phyloP scores from a whole-genome alignment of 495 filamentous ascomycete genomes.

The Podospora bellae-mahoneyi region DNA sequence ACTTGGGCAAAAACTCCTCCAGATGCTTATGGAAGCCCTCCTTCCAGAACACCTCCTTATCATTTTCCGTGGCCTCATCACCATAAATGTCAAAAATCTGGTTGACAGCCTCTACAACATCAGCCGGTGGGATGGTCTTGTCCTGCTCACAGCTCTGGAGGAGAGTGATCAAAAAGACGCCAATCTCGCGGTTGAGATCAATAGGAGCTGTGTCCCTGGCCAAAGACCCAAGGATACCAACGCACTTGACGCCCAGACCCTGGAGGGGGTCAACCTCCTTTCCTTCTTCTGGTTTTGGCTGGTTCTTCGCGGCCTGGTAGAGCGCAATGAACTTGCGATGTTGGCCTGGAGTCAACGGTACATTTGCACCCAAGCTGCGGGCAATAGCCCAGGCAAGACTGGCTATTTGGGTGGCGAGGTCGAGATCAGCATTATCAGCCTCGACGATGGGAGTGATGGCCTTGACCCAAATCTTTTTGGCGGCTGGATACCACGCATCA shows the following conservation, averaged over 20 bases:
- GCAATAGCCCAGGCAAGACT: constrained; percentile 62
- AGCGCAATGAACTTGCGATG: constrained; percentile 59
- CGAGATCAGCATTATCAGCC: constrained; percentile 56
- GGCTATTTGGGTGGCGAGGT: constrained; percentile 54
- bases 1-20: constrained; percentile 47
- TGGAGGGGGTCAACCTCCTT: constrained; percentile 46
- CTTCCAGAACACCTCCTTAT: constrained; percentile 59
- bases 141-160: constrained; percentile 38
- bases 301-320: constrained; percentile 50
- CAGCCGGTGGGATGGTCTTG: constrained; percentile 38
- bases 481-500: constrained; percentile 46
- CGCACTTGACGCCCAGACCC: constrained; percentile 55
- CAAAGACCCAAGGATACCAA: constrained; percentile 58
- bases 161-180: constrained; percentile 55
- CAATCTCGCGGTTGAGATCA: constrained; percentile 53
- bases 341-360: constrained; percentile 46
- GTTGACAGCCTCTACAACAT: constrained; percentile 56
- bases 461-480: constrained; percentile 52
- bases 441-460: constrained; percentile 50
- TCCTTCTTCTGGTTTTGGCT: constrained; percentile 28
- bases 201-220: constrained; percentile 47
- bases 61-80: constrained; percentile 51
- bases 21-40: constrained; percentile 56
- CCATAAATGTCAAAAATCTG: constrained; percentile 62
- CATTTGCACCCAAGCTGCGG: constrained; percentile 46